These are phyloP conservation scores for Zasmidium citrigriseum DNA, from an alignment of 2,329 filamentous ascomycete genomes.

Conservation along the genomic window DNA sequence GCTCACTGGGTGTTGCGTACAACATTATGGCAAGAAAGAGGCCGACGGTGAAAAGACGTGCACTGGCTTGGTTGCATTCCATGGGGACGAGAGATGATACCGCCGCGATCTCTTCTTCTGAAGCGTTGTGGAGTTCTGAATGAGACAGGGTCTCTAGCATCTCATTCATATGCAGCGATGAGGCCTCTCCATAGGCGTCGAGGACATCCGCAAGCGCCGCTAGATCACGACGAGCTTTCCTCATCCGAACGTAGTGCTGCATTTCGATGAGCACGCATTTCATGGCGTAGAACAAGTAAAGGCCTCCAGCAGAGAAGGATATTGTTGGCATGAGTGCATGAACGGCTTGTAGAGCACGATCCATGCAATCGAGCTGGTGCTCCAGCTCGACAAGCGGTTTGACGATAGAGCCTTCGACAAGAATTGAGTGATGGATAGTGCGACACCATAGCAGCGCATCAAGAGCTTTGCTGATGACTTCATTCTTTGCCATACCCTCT, in stretches of 20 bases:
- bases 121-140: not conserved
- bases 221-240: not conserved
- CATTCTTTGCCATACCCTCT: not conserved
- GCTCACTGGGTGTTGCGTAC: not conserved
- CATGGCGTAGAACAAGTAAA: not conserved
- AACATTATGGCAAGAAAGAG: not conserved
- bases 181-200: not conserved
- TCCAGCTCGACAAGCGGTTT: not conserved
- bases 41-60: not conserved
- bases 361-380: not conserved
- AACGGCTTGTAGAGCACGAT: not conserved
- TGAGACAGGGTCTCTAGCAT: not conserved
- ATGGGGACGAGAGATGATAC: not conserved
- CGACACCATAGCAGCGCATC: not conserved
- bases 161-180: not conserved
- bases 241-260: not conserved
- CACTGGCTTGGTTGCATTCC: not conserved
- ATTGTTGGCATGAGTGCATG: not conserved
- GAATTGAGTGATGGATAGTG: not conserved
- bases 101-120: not conserved
- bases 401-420: not conserved
- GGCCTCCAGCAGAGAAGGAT: not conserved
- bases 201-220: not conserved
- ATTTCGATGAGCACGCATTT: not conserved
- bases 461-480: not conserved